These are phyloP conservation scores for Mycena maculata DNA, from an alignment of 768 basidiomycete genomes.

Conservation along the genomic window DNA sequence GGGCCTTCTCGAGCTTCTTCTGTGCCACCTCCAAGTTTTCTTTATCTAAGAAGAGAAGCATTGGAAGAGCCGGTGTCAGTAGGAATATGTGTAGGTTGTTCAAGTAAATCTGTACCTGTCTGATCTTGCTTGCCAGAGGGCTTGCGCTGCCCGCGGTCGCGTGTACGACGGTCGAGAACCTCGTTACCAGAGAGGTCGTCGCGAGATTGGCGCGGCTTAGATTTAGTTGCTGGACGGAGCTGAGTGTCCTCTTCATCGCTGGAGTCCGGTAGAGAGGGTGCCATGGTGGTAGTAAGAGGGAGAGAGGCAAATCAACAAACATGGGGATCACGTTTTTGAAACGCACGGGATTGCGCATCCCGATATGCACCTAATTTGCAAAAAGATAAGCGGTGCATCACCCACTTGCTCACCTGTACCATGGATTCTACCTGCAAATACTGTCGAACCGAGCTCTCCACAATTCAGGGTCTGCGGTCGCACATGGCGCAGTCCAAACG, in stretches of 20 bases:
- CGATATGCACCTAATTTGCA: background rate
- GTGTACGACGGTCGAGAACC: background rate
- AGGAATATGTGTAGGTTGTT: too few relatives aligned
- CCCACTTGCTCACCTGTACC: background rate
- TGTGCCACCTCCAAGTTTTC: background rate
- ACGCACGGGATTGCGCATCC: background rate
- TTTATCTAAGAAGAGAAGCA: background rate
- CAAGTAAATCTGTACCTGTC: background rate
- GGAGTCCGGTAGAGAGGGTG: background rate
- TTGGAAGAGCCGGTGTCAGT: too few relatives aligned
- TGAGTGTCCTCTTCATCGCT: background rate
- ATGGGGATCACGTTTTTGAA: background rate
- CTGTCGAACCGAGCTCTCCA: background rate
- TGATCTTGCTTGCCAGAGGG: background rate
- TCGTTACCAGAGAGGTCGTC: constrained; percentile 11
- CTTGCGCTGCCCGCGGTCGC: background rate
- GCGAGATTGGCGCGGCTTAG: background rate
- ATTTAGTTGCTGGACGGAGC: background rate
- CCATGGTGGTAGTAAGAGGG: background rate
- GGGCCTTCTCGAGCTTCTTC: background rate
- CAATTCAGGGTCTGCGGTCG: background rate
- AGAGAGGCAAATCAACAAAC: background rate
- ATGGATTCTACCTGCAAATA: background rate
- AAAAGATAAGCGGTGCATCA: background rate
- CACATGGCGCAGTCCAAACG: background rate